Conservation (phyloP, 306 rosid genomes). For the Arachis stenosperma region DNA sequence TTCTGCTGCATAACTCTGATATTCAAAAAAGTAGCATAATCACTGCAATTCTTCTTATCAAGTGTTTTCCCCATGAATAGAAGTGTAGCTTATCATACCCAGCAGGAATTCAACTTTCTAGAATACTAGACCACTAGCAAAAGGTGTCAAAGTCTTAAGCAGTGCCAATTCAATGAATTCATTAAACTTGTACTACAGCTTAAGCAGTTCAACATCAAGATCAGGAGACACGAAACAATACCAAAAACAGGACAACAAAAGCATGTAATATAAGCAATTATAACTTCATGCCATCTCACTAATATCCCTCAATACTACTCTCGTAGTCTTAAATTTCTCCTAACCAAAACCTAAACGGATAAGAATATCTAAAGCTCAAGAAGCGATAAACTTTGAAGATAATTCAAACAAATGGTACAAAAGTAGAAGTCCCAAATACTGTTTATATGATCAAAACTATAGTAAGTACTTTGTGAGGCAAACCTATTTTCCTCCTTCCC, state of each 20-base stretch:
- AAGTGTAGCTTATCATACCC: too few relatives aligned
- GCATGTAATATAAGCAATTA: not conserved
- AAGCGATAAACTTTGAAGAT: not conserved
- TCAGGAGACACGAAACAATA: not conserved
- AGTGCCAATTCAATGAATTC: not conserved
- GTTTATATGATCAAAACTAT: too few relatives aligned
- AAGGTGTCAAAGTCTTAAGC: not conserved
- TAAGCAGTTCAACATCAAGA: conserved; percentile 15
- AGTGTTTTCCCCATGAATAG: too few relatives aligned
- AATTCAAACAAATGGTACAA: too few relatives aligned
- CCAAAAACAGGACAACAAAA: conserved; percentile 8
- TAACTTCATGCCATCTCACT: not conserved
- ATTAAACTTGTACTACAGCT: not conserved
- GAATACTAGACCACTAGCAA: not conserved
- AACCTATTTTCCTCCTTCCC: too few relatives aligned
- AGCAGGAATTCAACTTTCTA: not conserved
- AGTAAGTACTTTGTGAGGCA: too few relatives aligned
- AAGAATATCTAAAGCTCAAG: not conserved
- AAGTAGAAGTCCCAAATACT: too few relatives aligned
- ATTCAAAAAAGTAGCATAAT: too few relatives aligned
- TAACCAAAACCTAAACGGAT: conserved; percentile 2
- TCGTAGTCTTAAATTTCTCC: not conserved
- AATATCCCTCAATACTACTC: not conserved
- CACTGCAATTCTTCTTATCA: not conserved
- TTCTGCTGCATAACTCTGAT: too few relatives aligned